Evolutionary conservation across 2,329 filamentous ascomycete genomes (phyloP), one percentile per base, ranked within the genome.

Genomic region (Fusarium kyushuense): DNA sequence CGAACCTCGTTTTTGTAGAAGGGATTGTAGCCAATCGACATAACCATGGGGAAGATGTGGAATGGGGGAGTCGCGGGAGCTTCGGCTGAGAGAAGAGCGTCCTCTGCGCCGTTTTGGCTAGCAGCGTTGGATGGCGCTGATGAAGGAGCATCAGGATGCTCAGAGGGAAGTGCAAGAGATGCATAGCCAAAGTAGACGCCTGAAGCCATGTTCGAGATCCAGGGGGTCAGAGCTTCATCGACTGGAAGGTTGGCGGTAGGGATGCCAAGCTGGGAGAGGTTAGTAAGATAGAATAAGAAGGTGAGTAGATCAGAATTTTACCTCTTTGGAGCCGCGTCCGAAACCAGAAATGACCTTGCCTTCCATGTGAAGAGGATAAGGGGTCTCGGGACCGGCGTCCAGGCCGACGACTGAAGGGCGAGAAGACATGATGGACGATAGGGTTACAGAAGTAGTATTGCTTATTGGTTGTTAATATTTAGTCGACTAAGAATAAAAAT

Each of bases 111-210:
- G 38, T 35, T 46, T 40, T 71, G 54, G 4, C 67, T 54, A 41
- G 69, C 52, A 41, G n/a, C 38, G 5, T 48, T 30, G 5, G 61
- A 35, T 4, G 66, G 43, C 5, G 42, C 21, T 17, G 66, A 32
- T 6, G 64, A 29, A 14, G 63, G 65, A 46, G 70, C 73, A 71
- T 86, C 79, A 1, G 86, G 82, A 72, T 87, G 85, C 3, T 76
- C 60, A 1, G 78, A 3, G 1, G 86, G 82, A 12, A 90, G 84
- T 63, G 87, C 84, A 32, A 98, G 87, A 1, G 92, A 88, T 6
- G 93, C 93, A 84, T 92, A 97, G 75, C 96, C 96, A 77, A 94
- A 98, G 85, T 98, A 98, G 67, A 98, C 92, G 69, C 96, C 96
- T 1, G 90, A 92, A 59, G 87, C 83, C 55, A 92, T 84, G 70